Evolutionary conservation across 192 early-diverging fungal genomes (phyloP), one percentile per base, ranked within the genome.

Genomic region (Chytriomyces sp.): DNA sequence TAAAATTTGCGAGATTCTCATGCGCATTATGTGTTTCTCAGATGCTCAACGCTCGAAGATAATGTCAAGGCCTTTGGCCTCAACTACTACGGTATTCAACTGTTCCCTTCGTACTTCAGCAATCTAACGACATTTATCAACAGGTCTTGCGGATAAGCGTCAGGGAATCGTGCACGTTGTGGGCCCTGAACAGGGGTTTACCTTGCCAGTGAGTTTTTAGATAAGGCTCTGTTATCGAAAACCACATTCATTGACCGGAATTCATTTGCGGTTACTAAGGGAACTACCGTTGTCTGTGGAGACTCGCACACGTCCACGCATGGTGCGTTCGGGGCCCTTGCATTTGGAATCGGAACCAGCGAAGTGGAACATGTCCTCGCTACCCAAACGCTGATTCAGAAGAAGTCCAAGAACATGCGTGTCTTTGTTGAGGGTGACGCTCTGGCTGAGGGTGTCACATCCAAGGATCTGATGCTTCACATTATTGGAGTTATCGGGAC

Each of bases 121-220:
- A 58, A 14, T 49, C 44, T 22, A 3, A 25, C 56, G 12, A 3
- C 14, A 22, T 58, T 12, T 28, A 7, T 87, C 84, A 73, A 86
- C 87, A 78, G 88, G 88, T 31, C 74, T 91, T 74, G 79, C 77
- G n/a, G 89, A 91, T 59, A 84, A 81, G 66, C 77, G 89, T 52
- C 89, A 91, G 71, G 89, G 89, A 41, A 89, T 91, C 67, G 89
- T 91, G 0, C 89, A 91, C 70, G 88, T 91, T 37, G 88, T 91
- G 66, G 89, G 89, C 28, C 89, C 89, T 37, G 89, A 91, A 67
- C 89, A 91, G 74, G 89, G 88, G 3, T 91, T 91, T 67, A 91
- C 89, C 39, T 81, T 91, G 17, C 89, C 89, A 30, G 64, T 66
- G 26, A 38, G 60, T 37, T n/a, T n/a, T n/a, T n/a, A n/a, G n/a